Base-by-base conservation (phyloP, 2,329 filamentous ascomycete genomes). In the Penicillium expansum region DNA sequence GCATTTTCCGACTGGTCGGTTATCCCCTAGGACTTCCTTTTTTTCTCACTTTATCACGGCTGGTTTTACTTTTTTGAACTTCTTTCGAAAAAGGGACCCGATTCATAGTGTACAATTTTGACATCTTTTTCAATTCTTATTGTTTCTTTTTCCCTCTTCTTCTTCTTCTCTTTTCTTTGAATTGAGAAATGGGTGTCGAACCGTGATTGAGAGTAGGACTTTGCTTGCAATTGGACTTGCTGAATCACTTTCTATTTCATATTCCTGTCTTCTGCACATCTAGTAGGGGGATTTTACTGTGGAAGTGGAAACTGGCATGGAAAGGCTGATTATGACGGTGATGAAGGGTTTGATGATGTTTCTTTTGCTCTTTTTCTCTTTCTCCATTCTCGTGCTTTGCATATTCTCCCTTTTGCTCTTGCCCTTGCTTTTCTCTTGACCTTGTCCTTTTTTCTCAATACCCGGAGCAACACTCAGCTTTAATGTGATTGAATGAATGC, bases 61-160 rank as follows among this genome's bases (percentile, higher is more conserved):
- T 42, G 48, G 51, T 54, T 56, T 56, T 54, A 59, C 58, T 60
- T 59, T 60, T 62, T 60, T 5, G 30, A 45, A 45, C 58, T 62
- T 24, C 18, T 42, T 50, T 64, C 60, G 61, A 63, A 45, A 44
- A 32, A 35, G 30, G 35, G 11, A 32, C 33, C 47, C 24, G 43
- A 62, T 61, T 68, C 67, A 66, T 69, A 69, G 68, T 69, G 66
- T 69, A 69, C 64, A 67, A 67, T 66, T 18, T 66, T 67, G 58
- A 60, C 57, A 60, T 61, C 55, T 60, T 60, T 66, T 66, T 62
- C 59, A 58, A 44, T 52, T 52, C 38, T 64, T 62, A 60, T 66
- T 66, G 57, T 20, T 33, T 55, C 49, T 52, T 27, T 41, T 44
- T 49, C 52, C 29, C 49, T 27, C 24, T 24, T 24, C 5, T 48